A percentile compares a stretch with the other conserved stretches of the same genome.
These are phyloP conservation scores for Backusella parvicylindrica DNA, from an alignment of 192 early-diverging fungal species.

Conservation along the genomic window DNA sequence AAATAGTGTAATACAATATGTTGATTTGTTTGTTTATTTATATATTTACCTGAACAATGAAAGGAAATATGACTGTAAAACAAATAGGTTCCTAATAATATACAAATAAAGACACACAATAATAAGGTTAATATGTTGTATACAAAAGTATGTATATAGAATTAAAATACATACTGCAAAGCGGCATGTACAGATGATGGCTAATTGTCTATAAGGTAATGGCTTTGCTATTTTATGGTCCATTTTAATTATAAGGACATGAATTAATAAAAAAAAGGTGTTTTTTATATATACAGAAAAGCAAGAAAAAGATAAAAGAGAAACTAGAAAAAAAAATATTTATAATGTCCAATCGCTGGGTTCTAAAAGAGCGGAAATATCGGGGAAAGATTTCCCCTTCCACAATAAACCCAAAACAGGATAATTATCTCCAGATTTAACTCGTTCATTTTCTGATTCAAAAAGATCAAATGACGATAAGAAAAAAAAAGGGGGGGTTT, in stretches of 20 bases:
- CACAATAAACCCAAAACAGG: not conserved
- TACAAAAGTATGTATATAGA: too few relatives aligned
- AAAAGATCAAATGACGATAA: not conserved
- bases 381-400: not conserved
- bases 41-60: conserved; percentile 23
- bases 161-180: conserved; percentile 13
- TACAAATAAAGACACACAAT: not conserved
- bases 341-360: not conserved
- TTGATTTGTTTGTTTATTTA: not conserved
- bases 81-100: conserved; percentile 28
- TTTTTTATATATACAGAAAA: not conserved
- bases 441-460: not conserved
- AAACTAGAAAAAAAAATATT: not conserved
- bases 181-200: conserved; percentile 16
- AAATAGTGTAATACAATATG: not conserved
- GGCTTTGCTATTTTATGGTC: conserved; percentile 1
- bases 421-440: not conserved
- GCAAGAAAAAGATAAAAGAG: not conserved
- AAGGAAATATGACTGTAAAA: conserved; percentile 28
- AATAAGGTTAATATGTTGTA: not conserved
- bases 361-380: not conserved
- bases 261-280: not conserved
- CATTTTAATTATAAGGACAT: not conserved
- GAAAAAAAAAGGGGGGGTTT: not conserved
- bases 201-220: conserved; percentile 17